phyloP scores from a whole-genome alignment of 2,329 filamentous ascomycete species.

The Hypoxylon sp. region DNA sequence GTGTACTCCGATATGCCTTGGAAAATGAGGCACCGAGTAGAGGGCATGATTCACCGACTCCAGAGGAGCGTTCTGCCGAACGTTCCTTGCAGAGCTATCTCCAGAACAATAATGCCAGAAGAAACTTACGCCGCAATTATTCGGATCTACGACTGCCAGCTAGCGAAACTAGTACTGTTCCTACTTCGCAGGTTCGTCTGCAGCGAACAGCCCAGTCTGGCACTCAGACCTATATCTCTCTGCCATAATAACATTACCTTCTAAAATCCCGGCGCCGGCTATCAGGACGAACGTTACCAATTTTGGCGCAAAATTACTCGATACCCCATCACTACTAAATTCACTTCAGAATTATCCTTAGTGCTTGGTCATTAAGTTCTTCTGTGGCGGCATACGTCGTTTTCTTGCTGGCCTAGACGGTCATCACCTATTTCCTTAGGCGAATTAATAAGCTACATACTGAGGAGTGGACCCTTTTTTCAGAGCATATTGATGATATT shows the following conservation, averaged over 20 bases:
- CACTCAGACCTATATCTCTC: conserved; percentile 46
- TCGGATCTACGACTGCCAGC: conserved; percentile 59
- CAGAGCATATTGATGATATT: conserved; percentile 34
- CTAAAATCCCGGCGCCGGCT: neutral
- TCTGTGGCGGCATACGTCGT: conserved; percentile 16
- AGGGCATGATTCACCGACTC: conserved; percentile 21
- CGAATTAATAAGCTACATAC: conserved; percentile 32
- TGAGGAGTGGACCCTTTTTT: conserved; percentile 16
- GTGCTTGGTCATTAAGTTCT: conserved; percentile 32
- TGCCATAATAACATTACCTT: conserved; percentile 12
- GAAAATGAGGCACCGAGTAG: conserved; percentile 55
- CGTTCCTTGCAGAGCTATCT: conserved; percentile 37
- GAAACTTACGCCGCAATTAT: conserved; percentile 49
- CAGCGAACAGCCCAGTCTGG: conserved; percentile 55
- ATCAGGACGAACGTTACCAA: conserved; percentile 13
- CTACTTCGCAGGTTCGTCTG: conserved; percentile 48
- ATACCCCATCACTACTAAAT: conserved; percentile 26
- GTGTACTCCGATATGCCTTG: conserved; percentile 65
- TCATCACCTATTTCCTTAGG: conserved; percentile 23
- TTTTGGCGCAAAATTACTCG: conserved; percentile 24
- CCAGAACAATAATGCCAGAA: conserved; percentile 25
- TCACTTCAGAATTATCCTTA: conserved; percentile 18
- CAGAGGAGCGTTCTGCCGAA: conserved; percentile 26
- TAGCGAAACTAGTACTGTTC: conserved; percentile 51
- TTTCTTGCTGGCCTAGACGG: conserved; percentile 34